A percentile compares a stretch with the other conserved stretches of the same genome.
phyloP scores from a whole-genome alignment of 495 filamentous ascomycete genomes.

The Daldinia decipiens region DNA sequence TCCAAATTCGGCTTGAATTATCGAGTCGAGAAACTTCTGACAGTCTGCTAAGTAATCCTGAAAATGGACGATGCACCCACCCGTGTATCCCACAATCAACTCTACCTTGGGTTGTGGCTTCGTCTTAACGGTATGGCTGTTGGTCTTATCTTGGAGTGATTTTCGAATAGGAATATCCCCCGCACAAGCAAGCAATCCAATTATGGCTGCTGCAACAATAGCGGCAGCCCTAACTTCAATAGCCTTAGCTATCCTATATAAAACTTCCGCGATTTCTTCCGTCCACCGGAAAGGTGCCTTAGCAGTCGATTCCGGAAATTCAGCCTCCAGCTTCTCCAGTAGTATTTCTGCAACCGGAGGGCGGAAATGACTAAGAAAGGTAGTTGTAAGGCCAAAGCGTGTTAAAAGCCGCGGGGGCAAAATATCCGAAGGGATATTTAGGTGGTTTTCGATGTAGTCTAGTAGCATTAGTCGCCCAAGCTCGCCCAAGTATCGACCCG shows the following conservation, averaged over 20 bases:
- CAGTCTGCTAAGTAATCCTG: conserved; percentile 76
- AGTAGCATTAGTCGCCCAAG: conserved; percentile 76
- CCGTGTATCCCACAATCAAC: conserved; percentile 79
- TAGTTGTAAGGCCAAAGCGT: conserved; percentile 75
- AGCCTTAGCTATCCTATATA: conserved; percentile 69
- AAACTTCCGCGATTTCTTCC: conserved; percentile 60
- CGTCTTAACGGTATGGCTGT: conserved; percentile 8
- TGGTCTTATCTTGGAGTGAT: conserved; percentile 21
- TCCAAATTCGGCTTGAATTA: conserved; percentile 67
- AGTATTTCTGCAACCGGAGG: conserved; percentile 61
- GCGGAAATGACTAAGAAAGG: conserved; percentile 73
- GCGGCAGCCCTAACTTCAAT: conserved; percentile 76
- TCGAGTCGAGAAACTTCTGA: conserved; percentile 71
- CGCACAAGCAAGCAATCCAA: conserved; percentile 73
- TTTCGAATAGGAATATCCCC: conserved; percentile 64
- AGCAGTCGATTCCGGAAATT: conserved; percentile 61
- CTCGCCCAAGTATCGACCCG: conserved; percentile 85
- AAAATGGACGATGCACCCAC: conserved; percentile 80
- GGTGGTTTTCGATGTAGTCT: conserved; percentile 68
- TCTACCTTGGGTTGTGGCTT: conserved; percentile 56
- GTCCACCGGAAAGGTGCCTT: conserved; percentile 68
- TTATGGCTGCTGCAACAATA: conserved; percentile 75
- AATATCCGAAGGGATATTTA: conserved; percentile 49
- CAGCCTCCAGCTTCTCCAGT: conserved; percentile 60
- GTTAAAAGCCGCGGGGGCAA: conserved; percentile 70